Conservation (phyloP, 805 yeast genomes). For the Starmerella bombicola region DNA sequence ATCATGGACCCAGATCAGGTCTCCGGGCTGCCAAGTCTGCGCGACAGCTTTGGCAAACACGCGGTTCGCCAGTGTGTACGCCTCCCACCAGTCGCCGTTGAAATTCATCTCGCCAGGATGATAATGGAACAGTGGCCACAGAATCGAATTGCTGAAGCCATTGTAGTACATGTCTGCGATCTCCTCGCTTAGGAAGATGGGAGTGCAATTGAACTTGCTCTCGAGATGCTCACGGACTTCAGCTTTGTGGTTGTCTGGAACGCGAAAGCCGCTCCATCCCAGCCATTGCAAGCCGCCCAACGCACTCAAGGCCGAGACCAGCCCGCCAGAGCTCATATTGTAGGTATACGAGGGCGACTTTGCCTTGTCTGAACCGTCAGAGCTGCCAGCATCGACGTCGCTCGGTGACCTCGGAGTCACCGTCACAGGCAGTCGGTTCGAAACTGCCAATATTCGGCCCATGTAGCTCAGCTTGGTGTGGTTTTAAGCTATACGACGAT, state of each 20-base stretch:
- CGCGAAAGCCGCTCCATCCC: slow-evolving; percentile 90
- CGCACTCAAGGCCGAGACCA: slow-evolving; percentile 91
- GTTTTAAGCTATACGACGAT: too few relatives aligned
- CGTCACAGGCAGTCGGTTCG: slow-evolving; percentile 92
- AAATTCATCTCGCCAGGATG: slow-evolving; percentile 99
- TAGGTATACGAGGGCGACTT: slow-evolving; percentile 43
- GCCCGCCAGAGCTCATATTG: slow-evolving; percentile 92
- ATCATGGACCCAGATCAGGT: slow-evolving; percentile 94
- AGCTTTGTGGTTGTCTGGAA: slow-evolving; percentile 63
- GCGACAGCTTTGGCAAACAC: slow-evolving; percentile 67
- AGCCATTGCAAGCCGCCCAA: slow-evolving; percentile 72
- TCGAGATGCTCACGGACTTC: slow-evolving; percentile 57
- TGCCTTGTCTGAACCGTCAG: slow-evolving; percentile 6
- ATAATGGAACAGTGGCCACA: slow-evolving; percentile 97
- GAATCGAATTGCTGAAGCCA: slow-evolving; percentile 84
- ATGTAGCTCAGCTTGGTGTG: slow-evolving; percentile 4
- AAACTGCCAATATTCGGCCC: slow-evolving; percentile 61
- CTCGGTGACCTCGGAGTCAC: slow-evolving; percentile 34
- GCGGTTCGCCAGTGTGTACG: slow-evolving; percentile 84
- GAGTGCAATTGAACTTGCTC: slow-evolving; percentile 75
- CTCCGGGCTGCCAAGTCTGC: slow-evolving; percentile 60
- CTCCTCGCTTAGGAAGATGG: slow-evolving; percentile 75
- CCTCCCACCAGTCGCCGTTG: slow-evolving; percentile 96
- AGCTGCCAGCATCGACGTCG: slow-evolving; percentile 34
- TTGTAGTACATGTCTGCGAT: slow-evolving; percentile 93